Conservation (phyloP, 441 rosid genomes). For the Arabidopsis hybrid region DNA sequence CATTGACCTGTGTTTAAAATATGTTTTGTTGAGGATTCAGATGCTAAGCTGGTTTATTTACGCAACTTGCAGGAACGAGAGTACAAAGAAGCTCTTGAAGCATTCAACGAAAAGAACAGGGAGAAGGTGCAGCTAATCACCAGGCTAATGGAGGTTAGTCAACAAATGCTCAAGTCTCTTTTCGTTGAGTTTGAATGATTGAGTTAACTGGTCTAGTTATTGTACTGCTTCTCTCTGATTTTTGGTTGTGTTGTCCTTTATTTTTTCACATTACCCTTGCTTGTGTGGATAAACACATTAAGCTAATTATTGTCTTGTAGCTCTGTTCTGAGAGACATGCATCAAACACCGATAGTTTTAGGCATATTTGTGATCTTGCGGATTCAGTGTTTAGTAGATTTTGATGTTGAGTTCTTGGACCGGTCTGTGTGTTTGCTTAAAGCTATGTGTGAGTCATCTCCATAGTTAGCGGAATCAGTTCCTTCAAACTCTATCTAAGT, state of each 20-base stretch:
- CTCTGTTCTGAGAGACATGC: not conserved
- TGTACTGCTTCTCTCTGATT: constrained; percentile 16
- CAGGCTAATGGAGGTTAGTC: constrained; percentile 93
- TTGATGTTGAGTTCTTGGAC: not conserved
- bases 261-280: constrained; percentile 1
- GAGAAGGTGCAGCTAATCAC: constrained; percentile 93
- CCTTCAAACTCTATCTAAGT: constrained; percentile 20
- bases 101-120: constrained; percentile 92
- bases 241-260: not conserved
- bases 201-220: not conserved
- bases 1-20: not conserved
- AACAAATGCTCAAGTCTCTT: constrained; percentile 10
- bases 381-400: constrained; percentile 4
- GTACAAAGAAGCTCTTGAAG: constrained; percentile 93
- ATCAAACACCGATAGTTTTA: constrained; percentile 14
- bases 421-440: not conserved
- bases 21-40: constrained; percentile 14
- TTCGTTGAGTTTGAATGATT: constrained; percentile 11
- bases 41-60: constrained; percentile 29
- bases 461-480: constrained; percentile 4
- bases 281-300: not conserved
- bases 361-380: not conserved
- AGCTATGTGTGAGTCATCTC: not conserved
- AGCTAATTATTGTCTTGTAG: not conserved
- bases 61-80: constrained; percentile 77